Evolutionary conservation across 805 yeast species (phyloP).

Genomic region (Clavispora santaluciae): DNA sequence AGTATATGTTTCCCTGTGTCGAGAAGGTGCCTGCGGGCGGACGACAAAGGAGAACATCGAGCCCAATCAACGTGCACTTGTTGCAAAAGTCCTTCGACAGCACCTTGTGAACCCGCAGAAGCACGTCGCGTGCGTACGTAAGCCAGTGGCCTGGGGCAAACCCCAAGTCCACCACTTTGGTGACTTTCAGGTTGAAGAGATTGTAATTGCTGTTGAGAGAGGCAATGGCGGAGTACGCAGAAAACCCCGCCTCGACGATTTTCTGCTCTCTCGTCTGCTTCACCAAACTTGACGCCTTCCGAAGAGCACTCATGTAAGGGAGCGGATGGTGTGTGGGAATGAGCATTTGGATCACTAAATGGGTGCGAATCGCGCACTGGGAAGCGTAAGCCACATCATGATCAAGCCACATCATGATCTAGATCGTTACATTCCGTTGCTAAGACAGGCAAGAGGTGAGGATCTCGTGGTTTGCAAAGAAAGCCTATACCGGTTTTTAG

Average conservation of each 20-base stretch:
- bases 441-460: too few species aligned
- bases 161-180: conserved; percentile 36
- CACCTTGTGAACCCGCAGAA: conserved; percentile 27
- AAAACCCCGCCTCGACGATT: conserved; percentile 21
- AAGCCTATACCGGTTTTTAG: too few species aligned
- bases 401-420: too few species aligned
- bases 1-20: conserved; percentile 83
- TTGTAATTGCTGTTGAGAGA: conserved; percentile 25
- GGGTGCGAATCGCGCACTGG: neutral
- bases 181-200: conserved; percentile 23
- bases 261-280: conserved; percentile 16
- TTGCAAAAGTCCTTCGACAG: conserved; percentile 22
- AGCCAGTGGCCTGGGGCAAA: conserved; percentile 41
- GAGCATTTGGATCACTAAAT: neutral
- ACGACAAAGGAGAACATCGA: conserved; percentile 62
- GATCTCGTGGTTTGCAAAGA: too few species aligned
- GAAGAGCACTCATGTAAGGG: too few species aligned
- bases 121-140: conserved; percentile 22
- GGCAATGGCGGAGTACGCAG: conserved; percentile 22
- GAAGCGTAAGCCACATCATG: too few species aligned
- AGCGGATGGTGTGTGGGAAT: neutral
- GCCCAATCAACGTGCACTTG: conserved; percentile 34
- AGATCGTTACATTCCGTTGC: too few species aligned
- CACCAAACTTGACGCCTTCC: neutral
- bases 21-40: conserved; percentile 81